phyloP scores from a whole-genome alignment of 2,329 filamentous ascomycete genomes.

The Pestalotiopsis fici region DNA sequence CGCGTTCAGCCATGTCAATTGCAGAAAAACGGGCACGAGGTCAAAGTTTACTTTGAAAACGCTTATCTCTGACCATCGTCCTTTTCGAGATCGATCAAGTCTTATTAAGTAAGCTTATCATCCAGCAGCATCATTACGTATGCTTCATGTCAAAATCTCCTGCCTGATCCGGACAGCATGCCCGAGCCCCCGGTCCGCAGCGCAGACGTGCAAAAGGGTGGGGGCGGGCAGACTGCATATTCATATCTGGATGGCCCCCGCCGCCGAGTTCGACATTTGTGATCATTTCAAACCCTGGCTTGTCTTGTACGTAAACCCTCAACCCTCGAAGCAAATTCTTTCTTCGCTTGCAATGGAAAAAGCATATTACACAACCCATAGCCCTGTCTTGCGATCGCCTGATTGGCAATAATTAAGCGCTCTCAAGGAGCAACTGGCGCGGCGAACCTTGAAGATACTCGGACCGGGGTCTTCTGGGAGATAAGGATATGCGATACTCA shows the following conservation, averaged over 20 bases:
- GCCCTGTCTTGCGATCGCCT: neutral
- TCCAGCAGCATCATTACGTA: neutral
- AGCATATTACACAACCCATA: neutral
- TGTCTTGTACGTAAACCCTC: neutral
- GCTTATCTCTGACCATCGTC: neutral
- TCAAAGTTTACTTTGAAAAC: neutral
- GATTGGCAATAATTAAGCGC: neutral
- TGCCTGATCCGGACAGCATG: neutral
- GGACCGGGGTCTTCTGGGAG: neutral
- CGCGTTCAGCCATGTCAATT: neutral
- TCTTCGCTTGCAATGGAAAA: neutral
- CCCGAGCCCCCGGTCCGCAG: neutral
- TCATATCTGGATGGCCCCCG: neutral
- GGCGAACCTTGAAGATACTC: neutral
- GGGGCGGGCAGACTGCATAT: neutral
- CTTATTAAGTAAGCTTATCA: neutral
- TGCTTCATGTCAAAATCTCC: neutral
- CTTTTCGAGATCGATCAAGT: neutral
- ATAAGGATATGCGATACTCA: neutral
- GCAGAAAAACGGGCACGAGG: too few species aligned
- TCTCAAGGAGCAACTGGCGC: neutral
- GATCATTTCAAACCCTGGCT: neutral
- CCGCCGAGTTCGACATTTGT: neutral
- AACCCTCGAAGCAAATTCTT: neutral
- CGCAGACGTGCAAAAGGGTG: neutral